Base-by-base conservation (phyloP, 805 yeast genomes). In the Candida lessepsii region DNA sequence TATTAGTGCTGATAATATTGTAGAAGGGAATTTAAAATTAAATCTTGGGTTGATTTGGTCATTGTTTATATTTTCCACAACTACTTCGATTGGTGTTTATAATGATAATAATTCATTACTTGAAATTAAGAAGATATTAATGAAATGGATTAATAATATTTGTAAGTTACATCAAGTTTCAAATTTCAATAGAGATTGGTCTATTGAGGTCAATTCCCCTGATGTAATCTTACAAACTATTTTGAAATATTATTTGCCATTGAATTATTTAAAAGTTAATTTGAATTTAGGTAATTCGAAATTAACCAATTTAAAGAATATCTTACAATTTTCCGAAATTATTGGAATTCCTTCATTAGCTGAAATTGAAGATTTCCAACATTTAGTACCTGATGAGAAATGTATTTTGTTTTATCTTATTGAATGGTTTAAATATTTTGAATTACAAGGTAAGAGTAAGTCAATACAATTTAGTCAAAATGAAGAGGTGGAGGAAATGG, bases 131-230 rank as follows among this genome's bases (percentile, higher is more conserved):
- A 11, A 42, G 14, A 53, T 61, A 17, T 46, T 68, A 33, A 52
- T 76, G 35, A 50, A 66, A 9, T 81, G 87, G 87, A 67, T 82
- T 41, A 80, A 77, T 49, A 29, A 39, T 3, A 38, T 29, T 16
- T 42, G 20, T 11, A 42, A 37, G 29, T 46, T 57, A 6, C 39
- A 52, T 15, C 46, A 50, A 28, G 53, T 81, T 20, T 44, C 57
- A 9, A 78, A 81, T 53, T 81, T 81, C 55, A 64, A 75, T 28
- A 56, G 68, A 26, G 73, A 77, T 48, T 81, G 86, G 86, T 67
- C 71, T 7, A 42, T 64, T 20, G 67, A 64, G 55, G 70, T 53
- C 68, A 80, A 21, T 50, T 63, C 56, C 68, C 83, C 52, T 50
- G 80, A 53, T 62, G 72, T 53, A 71, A 78, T 28, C 47, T 76